Conservation (phyloP, 352 stramenopile genomes). For the Thalassiosira pacifica region DNA sequence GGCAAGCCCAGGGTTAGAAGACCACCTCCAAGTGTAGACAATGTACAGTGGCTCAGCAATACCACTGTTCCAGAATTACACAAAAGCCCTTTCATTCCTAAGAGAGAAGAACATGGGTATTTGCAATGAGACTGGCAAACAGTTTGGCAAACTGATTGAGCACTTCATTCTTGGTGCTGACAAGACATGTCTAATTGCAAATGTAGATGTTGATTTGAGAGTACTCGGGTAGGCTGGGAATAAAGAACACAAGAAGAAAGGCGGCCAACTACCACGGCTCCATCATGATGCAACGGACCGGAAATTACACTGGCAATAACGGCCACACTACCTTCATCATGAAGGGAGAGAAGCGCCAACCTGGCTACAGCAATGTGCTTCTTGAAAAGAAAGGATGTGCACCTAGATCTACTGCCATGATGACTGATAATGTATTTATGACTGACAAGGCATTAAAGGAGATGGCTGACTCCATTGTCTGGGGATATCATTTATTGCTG, state of each 20-base stretch:
- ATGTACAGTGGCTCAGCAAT: constrained; percentile 16
- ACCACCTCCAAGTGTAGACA: constrained; percentile 16
- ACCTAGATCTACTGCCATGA: constrained; percentile 13
- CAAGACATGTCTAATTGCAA: constrained; percentile 16
- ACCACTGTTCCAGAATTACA: constrained; percentile 11
- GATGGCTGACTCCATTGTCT: background rate
- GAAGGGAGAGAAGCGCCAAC: background rate
- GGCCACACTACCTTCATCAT: constrained; percentile 23
- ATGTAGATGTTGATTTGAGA: constrained; percentile 8
- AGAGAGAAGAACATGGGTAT: constrained; percentile 21
- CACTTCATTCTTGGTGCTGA: constrained; percentile 34
- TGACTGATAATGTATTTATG: constrained; percentile 52
- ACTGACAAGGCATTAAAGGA: constrained; percentile 38
- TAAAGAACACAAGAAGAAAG: constrained; percentile 39
- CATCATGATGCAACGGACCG: constrained; percentile 17
- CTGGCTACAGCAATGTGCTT: constrained; percentile 18
- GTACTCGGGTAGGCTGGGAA: constrained; percentile 8
- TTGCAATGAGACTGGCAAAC: constrained; percentile 22
- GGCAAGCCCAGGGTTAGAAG: constrained; percentile 18
- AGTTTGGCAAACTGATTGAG: constrained; percentile 18
- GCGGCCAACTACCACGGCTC: constrained; percentile 13
- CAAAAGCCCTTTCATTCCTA: background rate
- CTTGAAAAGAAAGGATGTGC: constrained; percentile 5
- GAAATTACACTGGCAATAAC: constrained; percentile 4
- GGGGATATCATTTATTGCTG: constrained; percentile 6